Evolutionary conservation across 2,329 filamentous ascomycete species (phyloP).

Genomic region (Escovopsis sp.): DNA sequence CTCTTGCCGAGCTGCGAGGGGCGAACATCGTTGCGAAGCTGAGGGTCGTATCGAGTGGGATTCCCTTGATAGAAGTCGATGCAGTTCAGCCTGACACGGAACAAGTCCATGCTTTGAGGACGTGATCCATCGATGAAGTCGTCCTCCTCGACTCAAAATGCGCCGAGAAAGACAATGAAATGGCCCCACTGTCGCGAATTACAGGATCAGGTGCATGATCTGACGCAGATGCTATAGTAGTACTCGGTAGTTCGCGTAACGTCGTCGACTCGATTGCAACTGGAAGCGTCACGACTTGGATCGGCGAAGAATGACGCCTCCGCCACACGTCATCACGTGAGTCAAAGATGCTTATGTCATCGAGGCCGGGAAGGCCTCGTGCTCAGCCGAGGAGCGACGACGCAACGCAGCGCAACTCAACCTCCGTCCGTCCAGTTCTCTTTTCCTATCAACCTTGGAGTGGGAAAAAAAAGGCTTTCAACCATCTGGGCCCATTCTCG

Average conservation of each 20-base stretch:
- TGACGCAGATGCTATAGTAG: too few species aligned
- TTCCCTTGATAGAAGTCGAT: constrained; percentile 84
- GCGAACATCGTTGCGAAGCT: constrained; percentile 50
- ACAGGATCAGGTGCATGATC: too few species aligned
- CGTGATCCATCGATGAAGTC: too few species aligned
- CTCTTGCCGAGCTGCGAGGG: constrained; percentile 43
- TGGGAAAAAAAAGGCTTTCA: neutral
- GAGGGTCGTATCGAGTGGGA: constrained; percentile 68
- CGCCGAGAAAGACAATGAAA: too few species aligned
- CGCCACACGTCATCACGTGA: neutral
- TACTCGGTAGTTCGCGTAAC: too few species aligned
- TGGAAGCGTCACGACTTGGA: too few species aligned
- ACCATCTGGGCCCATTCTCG: neutral
- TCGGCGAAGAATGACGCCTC: neutral
- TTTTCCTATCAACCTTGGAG: neutral
- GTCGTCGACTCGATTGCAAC: too few species aligned
- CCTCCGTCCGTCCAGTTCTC: neutral
- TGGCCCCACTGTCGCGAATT: too few species aligned
- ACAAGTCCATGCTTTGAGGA: constrained; percentile 39
- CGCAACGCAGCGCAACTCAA: neutral
- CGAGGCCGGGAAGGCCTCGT: too few species aligned
- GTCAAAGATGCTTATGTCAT: neutral
- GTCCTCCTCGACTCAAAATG: too few species aligned
- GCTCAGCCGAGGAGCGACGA: too few species aligned
- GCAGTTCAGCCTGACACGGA: constrained; percentile 86